A percentile compares a stretch with the other conserved stretches of the same genome.
These are phyloP conservation scores for Mycena galopus DNA, from an alignment of 768 basidiomycete genomes.

Conservation along the genomic window DNA sequence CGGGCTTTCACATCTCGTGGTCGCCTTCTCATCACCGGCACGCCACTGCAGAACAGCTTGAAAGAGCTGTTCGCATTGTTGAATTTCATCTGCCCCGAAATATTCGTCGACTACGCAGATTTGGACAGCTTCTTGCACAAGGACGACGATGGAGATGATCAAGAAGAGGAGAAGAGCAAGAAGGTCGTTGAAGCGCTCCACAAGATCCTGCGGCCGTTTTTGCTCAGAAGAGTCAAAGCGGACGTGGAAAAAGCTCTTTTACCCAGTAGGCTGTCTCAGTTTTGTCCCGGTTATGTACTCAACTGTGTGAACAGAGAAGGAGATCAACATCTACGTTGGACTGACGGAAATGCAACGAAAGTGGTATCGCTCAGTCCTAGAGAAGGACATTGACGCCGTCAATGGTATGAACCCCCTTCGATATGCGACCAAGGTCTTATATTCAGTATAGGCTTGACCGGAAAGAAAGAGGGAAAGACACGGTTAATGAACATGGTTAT, in stretches of 20 bases:
- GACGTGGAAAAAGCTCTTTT: conserved; percentile 97
- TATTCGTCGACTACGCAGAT: conserved; percentile 92
- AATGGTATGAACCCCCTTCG: conserved; percentile 70
- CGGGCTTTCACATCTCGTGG: conserved; percentile 91
- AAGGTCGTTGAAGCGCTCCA: conserved; percentile 97
- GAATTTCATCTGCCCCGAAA: conserved; percentile 98
- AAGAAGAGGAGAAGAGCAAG: conserved; percentile 87
- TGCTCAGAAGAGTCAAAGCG: conserved; percentile 92
- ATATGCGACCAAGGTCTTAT: not conserved
- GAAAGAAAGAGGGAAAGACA: conserved; percentile 99
- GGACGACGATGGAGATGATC: conserved; percentile 75
- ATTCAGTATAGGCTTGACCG: conserved; percentile 75
- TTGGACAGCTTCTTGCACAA: conserved; percentile 95
- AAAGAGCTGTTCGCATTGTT: conserved; percentile 94
- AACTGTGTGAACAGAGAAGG: conserved; percentile 76
- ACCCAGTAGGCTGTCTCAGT: conserved; percentile 71
- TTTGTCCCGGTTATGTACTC: conserved; percentile 2
- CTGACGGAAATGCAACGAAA: conserved; percentile 98
- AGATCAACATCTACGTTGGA: conserved; percentile 98
- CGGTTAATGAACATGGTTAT: conserved; percentile 99
- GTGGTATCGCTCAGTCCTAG: conserved; percentile 96
- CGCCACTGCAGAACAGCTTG: conserved; percentile 95
- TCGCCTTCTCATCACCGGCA: conserved; percentile 94
- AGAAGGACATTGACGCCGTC: conserved; percentile 99
- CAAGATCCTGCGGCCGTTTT: conserved; percentile 95